phyloP scores from a whole-genome alignment of 495 filamentous ascomycete genomes.

The Hypoxylon trugodes region DNA sequence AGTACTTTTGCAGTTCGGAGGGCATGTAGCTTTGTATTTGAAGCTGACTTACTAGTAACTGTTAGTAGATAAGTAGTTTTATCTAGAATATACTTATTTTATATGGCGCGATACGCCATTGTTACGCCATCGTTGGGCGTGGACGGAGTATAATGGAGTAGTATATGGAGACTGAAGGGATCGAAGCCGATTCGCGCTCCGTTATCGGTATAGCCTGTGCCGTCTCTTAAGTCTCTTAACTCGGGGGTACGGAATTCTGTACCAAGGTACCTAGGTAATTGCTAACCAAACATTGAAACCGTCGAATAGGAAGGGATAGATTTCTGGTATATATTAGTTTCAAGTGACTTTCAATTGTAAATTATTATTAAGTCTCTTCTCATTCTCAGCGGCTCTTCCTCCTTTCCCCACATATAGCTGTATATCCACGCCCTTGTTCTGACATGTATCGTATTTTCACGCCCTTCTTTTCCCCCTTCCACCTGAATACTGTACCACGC shows the following conservation, averaged over 20 bases:
- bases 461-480: background rate
- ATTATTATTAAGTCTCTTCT: slow-evolving; percentile 32
- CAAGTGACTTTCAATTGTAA: slow-evolving; percentile 7
- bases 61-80: background rate
- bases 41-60: slow-evolving; percentile 10
- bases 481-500: slow-evolving; percentile 27
- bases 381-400: slow-evolving; percentile 16
- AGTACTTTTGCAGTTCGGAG: too few species aligned
- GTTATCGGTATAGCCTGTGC: slow-evolving; percentile 37
- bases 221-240: background rate
- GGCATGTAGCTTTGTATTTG: slow-evolving; percentile 4
- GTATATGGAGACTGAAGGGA: slow-evolving; percentile 1
- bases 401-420: slow-evolving; percentile 7
- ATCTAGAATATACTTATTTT: background rate
- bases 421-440: slow-evolving; percentile 25
- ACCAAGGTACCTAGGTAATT: background rate
- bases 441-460: slow-evolving; percentile 28
- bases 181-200: slow-evolving; percentile 24
- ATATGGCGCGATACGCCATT: slow-evolving; percentile 8
- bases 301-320: slow-evolving; percentile 16
- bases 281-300: background rate
- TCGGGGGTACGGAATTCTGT: slow-evolving; percentile 18
- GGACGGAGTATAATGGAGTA: background rate
- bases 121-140: slow-evolving; percentile 20
- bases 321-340: background rate